Percentiles rank a stretch among this genome's conserved stretches.
phyloP scores from a whole-genome alignment of 1,284 basidiomycete species.

The Tilletia caries region DNA sequence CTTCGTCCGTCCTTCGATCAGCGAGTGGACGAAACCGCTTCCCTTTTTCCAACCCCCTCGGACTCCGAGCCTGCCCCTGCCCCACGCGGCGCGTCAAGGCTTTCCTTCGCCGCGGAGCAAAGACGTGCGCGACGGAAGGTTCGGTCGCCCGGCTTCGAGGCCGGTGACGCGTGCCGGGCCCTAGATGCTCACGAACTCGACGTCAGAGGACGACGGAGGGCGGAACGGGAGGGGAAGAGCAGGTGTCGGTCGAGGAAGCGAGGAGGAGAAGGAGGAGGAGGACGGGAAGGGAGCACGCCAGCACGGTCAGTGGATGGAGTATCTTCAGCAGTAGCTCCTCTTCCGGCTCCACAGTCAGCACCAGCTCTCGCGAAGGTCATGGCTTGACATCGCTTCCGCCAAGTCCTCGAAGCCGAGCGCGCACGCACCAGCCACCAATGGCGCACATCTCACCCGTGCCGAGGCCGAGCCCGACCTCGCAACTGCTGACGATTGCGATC shows the following conservation, averaged over 20 bases:
- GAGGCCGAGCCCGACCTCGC: slow-evolving; percentile 77
- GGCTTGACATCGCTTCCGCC: slow-evolving; percentile 31
- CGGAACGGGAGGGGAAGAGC: slow-evolving; percentile 15
- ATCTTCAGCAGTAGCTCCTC: slow-evolving; percentile 21
- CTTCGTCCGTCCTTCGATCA: too few relatives aligned
- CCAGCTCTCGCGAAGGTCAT: slow-evolving; percentile 27
- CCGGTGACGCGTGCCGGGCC: slow-evolving; percentile 45
- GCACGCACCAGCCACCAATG: slow-evolving; percentile 20
- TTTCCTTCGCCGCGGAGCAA: slow-evolving; percentile 44
- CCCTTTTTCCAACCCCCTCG: too few relatives aligned
- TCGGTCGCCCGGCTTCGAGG: slow-evolving; percentile 40
- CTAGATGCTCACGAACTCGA: slow-evolving; percentile 45
- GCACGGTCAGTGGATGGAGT: slow-evolving; percentile 26
- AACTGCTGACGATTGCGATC: slow-evolving; percentile 79
- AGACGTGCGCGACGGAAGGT: slow-evolving; percentile 41
- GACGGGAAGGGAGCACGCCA: slow-evolving; percentile 24
- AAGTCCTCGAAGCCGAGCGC: slow-evolving; percentile 27
- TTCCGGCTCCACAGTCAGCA: slow-evolving; percentile 24
- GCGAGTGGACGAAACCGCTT: too few relatives aligned
- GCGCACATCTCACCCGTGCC: background rate
- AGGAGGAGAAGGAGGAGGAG: slow-evolving; percentile 18
- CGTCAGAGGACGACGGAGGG: slow-evolving; percentile 30
- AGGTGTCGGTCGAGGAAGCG: background rate
- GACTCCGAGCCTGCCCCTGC: slow-evolving; percentile 13
- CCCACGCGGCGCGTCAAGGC: background rate